Conservation (phyloP, 352 stramenopile species). For the Pythium chondricola region DNA sequence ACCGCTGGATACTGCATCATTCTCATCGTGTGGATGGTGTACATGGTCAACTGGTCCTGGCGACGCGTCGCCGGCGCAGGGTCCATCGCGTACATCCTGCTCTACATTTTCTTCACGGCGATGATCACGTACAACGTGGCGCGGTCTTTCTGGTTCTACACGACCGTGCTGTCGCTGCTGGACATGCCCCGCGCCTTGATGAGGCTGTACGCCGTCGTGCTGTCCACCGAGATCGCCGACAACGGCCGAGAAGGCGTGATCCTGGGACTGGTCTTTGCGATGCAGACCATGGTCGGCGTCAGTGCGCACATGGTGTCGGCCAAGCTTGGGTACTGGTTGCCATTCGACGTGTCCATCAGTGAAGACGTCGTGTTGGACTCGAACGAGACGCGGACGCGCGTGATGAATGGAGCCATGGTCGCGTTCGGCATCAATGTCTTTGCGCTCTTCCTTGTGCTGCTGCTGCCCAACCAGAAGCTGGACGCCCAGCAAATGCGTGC, state of each 20-base stretch:
- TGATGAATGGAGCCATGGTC: slow-evolving; percentile 9
- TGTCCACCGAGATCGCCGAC: slow-evolving; percentile 46
- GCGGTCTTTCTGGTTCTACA: slow-evolving; percentile 40
- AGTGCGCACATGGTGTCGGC: slow-evolving; percentile 22
- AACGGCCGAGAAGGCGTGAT: slow-evolving; percentile 46
- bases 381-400: not conserved
- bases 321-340: slow-evolving; percentile 22
- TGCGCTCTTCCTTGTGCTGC: slow-evolving; percentile 1
- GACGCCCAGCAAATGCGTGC: slow-evolving; percentile 18
- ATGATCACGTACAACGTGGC: slow-evolving; percentile 31
- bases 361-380: slow-evolving; percentile 6
- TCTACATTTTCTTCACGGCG: slow-evolving; percentile 23
- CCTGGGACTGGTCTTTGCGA: slow-evolving; percentile 41
- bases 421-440: slow-evolving; percentile 18
- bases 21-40: slow-evolving; percentile 34
- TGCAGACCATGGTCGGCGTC: slow-evolving; percentile 32
- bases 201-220: slow-evolving; percentile 31
- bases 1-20: slow-evolving; percentile 24
- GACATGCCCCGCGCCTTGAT: slow-evolving; percentile 35
- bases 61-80: slow-evolving; percentile 25
- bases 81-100: slow-evolving; percentile 21
- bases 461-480: slow-evolving; percentile 21
- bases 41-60: slow-evolving; percentile 36
- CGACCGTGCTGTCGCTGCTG: slow-evolving; percentile 18
- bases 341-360: slow-evolving; percentile 4